Conservation (phyloP, 2,329 filamentous ascomycete species). For the Ophiostoma triangulosporum region DNA sequence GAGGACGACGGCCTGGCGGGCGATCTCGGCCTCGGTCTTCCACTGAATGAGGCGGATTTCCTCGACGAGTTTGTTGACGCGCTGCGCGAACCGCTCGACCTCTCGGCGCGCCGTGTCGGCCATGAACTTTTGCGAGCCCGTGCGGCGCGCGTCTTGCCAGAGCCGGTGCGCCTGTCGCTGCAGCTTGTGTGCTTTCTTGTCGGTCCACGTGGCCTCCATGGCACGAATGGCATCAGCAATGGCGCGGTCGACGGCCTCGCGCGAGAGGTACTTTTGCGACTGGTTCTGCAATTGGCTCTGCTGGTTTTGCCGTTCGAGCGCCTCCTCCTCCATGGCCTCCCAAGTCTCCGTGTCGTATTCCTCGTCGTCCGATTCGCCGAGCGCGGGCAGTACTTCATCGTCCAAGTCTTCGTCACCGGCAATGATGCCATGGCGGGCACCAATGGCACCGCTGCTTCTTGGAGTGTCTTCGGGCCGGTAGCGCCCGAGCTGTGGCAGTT, state of each 20-base stretch:
- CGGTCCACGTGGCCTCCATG: conserved; percentile 42
- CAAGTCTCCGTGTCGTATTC: conserved; percentile 23
- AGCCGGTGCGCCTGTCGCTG: conserved; percentile 42
- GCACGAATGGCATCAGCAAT: conserved; percentile 43
- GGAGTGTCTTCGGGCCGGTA: conserved; percentile 2
- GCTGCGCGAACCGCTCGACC: conserved; percentile 30
- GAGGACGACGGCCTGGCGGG: conserved; percentile 41
- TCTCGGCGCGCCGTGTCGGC: conserved; percentile 30
- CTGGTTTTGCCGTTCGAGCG: conserved; percentile 21
- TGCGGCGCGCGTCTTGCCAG: conserved; percentile 44
- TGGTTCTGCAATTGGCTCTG: too few species aligned
- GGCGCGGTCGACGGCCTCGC: conserved; percentile 34
- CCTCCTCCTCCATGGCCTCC: conserved; percentile 47
- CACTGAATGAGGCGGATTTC: conserved; percentile 40
- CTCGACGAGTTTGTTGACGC: conserved; percentile 41
- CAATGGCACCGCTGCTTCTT: neutral
- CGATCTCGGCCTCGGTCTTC: conserved; percentile 37
- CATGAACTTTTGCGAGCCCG: conserved; percentile 25
- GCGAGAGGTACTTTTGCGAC: conserved; percentile 20
- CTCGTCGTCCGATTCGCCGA: conserved; percentile 33
- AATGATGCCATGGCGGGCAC: neutral
- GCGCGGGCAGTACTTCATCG: conserved; percentile 23
- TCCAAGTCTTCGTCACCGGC: conserved; percentile 4
- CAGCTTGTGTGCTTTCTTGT: conserved; percentile 41
- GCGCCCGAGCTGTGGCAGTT: conserved; percentile 7